phyloP scores from a whole-genome alignment of 192 early-diverging fungal species.

The Rhizophagus sp. region DNA sequence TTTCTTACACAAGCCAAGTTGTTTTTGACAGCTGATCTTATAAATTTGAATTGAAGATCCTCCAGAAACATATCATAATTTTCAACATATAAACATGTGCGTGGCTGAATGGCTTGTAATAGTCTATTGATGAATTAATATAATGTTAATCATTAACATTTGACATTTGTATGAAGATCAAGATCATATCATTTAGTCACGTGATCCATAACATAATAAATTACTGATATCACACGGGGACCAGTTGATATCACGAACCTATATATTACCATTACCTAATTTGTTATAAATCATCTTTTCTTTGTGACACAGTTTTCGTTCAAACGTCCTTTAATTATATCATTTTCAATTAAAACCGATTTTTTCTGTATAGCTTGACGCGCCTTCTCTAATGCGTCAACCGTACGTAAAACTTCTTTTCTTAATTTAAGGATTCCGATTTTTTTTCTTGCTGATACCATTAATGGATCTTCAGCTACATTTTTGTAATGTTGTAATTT shows the following conservation, averaged over 20 bases:
- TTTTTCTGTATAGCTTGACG: not conserved
- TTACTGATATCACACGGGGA: too few relatives aligned
- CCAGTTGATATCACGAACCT: not conserved
- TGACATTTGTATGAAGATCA: too few relatives aligned
- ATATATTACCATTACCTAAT: not conserved
- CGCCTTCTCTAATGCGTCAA: slow-evolving; percentile 35
- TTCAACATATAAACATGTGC: not conserved
- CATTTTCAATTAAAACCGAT: not conserved
- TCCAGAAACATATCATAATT: not conserved
- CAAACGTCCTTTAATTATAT: not conserved
- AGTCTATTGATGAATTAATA: too few relatives aligned
- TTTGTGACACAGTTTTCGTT: not conserved
- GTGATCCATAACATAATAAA: too few relatives aligned
- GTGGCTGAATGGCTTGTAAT: not conserved
- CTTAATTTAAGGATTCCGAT: slow-evolving; percentile 69
- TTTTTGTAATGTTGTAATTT: slow-evolving; percentile 37
- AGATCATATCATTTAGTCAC: too few relatives aligned
- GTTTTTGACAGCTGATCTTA: not conserved
- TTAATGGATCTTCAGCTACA: slow-evolving; percentile 50
- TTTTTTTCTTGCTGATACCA: slow-evolving; percentile 62
- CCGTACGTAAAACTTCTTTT: slow-evolving; percentile 64
- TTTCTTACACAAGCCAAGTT: not conserved
- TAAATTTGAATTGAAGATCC: not conserved
- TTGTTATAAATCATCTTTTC: not conserved
- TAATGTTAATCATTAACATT: too few relatives aligned